Base-by-base conservation (phyloP, 148 eudicot genomes). In the Amaranthus palmeri region DNA sequence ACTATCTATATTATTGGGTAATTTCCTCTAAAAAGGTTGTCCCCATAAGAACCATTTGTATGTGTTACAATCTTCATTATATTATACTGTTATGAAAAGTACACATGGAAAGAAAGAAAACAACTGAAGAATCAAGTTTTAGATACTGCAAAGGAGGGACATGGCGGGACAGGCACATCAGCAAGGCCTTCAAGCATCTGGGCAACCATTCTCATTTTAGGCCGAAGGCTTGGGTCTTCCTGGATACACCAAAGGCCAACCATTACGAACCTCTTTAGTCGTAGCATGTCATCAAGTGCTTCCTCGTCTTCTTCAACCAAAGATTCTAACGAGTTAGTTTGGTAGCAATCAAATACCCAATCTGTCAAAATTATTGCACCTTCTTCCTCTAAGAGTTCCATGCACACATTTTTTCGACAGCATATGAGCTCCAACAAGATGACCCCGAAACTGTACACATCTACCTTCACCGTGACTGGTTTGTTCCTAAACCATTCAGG, bases 401-500 rank as follows among this genome's bases (percentile, higher is more conserved):
- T 60, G 36, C 61, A 61, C 17, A 78, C 42, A 50, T 63, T 74
- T 41, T 12, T 78, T 42, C 80, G 75, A 54, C 82, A 82, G 17
- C 80, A 78, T 43, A 87, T 65, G 51, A 87, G 74, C 82, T 87
- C 90, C 52, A 84, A 62, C 45, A 87, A 57, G 65, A 84, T 48
- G 2, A 87, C 82, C 12, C 90, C 88, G 10, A 80, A 87, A 75
- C 87, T 84, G 7, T 86, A 86, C 36, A 86, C 86, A 72, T 86
- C 90, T 3, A 84, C 90, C 71, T 80, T 87, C 18, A 68, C 82
- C 0, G 83, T 85, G 65, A 89, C 57, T 15, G 82, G 85, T 46
- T 66, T 82, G 84, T 79, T 80, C 65, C 80, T 86, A 67, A 89
- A 89, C 93, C 90, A 89, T 42, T 89, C 93, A 10, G 93, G 90